A percentile compares a stretch with the other conserved stretches of the same genome.
These are phyloP conservation scores for Pythium folliculosum DNA, from an alignment of 352 stramenopile species.

Conservation along the genomic window DNA sequence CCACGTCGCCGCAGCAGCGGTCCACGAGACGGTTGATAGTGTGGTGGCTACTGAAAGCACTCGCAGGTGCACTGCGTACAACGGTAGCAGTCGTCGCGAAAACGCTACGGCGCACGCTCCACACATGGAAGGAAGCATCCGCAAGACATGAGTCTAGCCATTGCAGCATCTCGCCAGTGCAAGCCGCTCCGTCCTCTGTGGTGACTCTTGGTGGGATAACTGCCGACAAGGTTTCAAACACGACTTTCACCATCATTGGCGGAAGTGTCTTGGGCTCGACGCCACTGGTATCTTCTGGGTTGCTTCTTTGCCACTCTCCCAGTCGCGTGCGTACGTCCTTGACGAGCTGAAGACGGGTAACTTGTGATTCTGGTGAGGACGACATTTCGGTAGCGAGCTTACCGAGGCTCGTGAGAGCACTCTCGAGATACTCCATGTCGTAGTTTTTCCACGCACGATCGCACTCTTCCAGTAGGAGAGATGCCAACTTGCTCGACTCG, in stretches of 20 bases:
- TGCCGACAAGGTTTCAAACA: slow-evolving; percentile 62
- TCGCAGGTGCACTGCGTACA: slow-evolving; percentile 30
- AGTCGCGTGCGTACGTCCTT: slow-evolving; percentile 39
- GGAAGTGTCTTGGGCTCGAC: slow-evolving; percentile 30
- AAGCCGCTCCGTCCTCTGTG: slow-evolving; percentile 1
- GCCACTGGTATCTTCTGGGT: background rate
- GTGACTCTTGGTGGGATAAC: slow-evolving; percentile 19
- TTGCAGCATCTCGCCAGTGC: slow-evolving; percentile 34
- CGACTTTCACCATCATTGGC: slow-evolving; percentile 70
- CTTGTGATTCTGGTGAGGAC: slow-evolving; percentile 11
- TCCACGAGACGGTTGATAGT: slow-evolving; percentile 42
- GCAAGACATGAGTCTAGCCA: slow-evolving; percentile 54
- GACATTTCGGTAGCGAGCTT: slow-evolving; percentile 45
- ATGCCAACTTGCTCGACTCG: slow-evolving; percentile 35
- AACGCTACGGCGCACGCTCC: slow-evolving; percentile 67
- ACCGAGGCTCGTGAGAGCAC: slow-evolving; percentile 53
- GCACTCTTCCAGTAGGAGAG: slow-evolving; percentile 57
- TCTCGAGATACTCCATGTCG: slow-evolving; percentile 75
- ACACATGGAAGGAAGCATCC: slow-evolving; percentile 47
- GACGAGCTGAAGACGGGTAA: slow-evolving; percentile 43
- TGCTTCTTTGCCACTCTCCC: slow-evolving; percentile 22
- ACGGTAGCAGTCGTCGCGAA: slow-evolving; percentile 48
- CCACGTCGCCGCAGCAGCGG: slow-evolving; percentile 51
- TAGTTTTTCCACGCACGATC: slow-evolving; percentile 61
- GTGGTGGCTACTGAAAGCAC: slow-evolving; percentile 26